Conservation (phyloP, 306 rosid genomes). For the Sindora glabra region DNA sequence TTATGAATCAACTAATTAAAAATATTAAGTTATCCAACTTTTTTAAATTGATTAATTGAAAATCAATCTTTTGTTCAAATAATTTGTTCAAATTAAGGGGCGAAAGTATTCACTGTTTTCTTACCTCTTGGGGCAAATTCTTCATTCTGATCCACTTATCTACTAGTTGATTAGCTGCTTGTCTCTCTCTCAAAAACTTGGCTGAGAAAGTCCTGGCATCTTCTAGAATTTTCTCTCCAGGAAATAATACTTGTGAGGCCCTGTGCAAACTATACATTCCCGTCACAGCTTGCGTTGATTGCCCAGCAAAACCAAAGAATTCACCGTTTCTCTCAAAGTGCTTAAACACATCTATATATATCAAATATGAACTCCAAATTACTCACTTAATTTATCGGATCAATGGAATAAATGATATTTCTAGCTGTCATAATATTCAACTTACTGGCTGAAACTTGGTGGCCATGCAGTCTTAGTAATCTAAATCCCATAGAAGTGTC, state of each 20-base stretch:
- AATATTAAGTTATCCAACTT: no score
- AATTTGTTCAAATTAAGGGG: no score
- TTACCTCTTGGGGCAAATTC: conserved; percentile 74
- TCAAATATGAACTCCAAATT: no score
- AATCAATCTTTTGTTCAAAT: no score
- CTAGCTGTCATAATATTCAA: no score
- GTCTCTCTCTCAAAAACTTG: conserved; percentile 49
- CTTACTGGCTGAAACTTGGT: conserved; percentile 57
- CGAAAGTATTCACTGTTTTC: no score
- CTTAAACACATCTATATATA: conserved; percentile 76
- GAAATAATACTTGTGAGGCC: conserved; percentile 54
- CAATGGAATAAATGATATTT: no score
- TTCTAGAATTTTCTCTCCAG: conserved; percentile 65
- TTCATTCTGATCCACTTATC: conserved; percentile 91
- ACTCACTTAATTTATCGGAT: no score
- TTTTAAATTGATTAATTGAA: no score
- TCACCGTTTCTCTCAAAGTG: conserved; percentile 67
- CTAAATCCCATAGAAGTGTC: conserved; percentile 94
- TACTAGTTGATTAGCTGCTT: conserved; percentile 47
- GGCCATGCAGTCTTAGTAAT: conserved; percentile 63
- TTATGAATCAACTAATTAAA: no score
- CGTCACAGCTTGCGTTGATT: no score
- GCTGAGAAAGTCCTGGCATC: conserved; percentile 53
- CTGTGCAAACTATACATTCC: conserved; percentile 72
- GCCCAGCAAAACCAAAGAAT: conserved; percentile 69